Evolutionary conservation across 2,329 filamentous ascomycete species (phyloP).

Genomic region (Parafenestella ontariensis): DNA sequence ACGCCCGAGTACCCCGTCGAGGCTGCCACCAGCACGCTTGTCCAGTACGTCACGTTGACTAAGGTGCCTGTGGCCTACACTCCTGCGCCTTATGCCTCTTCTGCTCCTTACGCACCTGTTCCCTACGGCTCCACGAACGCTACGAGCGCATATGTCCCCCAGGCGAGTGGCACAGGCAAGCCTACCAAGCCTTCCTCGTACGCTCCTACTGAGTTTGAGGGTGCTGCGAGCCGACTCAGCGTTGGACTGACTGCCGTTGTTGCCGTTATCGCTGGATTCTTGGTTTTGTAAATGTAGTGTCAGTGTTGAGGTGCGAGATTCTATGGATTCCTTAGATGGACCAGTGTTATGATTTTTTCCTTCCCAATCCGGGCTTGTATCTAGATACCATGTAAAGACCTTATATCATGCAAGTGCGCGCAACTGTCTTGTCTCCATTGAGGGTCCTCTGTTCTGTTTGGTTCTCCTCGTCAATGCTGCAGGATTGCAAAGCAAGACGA

Average conservation of each 20-base stretch:
- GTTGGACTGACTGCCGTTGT: slow-evolving; percentile 27
- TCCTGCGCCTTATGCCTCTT: slow-evolving; percentile 3
- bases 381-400: slow-evolving; percentile 2
- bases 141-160: slow-evolving; percentile 15
- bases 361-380: slow-evolving; percentile 4
- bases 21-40: slow-evolving; percentile 13
- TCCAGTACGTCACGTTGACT: slow-evolving; percentile 29
- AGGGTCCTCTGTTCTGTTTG: not conserved
- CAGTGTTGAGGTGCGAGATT: not conserved
- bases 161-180: slow-evolving; percentile 21
- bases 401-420: slow-evolving; percentile 8
- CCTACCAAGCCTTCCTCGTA: slow-evolving; percentile 18
- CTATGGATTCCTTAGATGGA: not conserved
- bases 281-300: slow-evolving; percentile 25
- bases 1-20: slow-evolving; percentile 21
- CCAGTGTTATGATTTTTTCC: slow-evolving; percentile 4
- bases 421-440: not conserved
- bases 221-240: slow-evolving; percentile 32
- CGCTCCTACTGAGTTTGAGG: slow-evolving; percentile 28
- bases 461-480: not conserved
- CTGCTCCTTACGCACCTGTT: slow-evolving; percentile 15
- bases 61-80: slow-evolving; percentile 28
- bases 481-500: not conserved
- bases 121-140: slow-evolving; percentile 6
- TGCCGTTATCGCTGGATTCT: slow-evolving; percentile 25